Evolutionary conservation across 2,329 filamentous ascomycete genomes (phyloP), one percentile per base, ranked within the genome.

Genomic region (Aspergillus awamori): DNA sequence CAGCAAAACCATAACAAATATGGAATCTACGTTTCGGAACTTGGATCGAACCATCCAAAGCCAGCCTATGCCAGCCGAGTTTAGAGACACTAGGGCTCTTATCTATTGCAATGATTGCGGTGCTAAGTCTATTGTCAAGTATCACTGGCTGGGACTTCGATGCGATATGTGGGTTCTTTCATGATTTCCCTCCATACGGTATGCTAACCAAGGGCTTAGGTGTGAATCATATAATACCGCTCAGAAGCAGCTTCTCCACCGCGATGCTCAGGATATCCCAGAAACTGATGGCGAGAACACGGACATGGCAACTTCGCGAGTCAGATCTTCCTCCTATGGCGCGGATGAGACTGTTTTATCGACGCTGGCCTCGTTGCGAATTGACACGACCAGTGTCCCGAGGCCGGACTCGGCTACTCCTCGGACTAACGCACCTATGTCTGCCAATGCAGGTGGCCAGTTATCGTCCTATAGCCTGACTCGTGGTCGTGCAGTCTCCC

Each of bases 101-200:
- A 87, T 98, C 53, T 87, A 93, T 63, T 99, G 95, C 77, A 98
- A 99, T 74, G 95, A 99, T 78, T 99, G 95, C 77, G 91, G 89
- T 49, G 90, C 91, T 11, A 93, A 93, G 73, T 93, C 90, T 63
- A 90, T 90, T 22, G 92, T 95, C 22, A 85, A 86, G 30, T 99
- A 96, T 73, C 95, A 99, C 77, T 99, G 95, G 92, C 82, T 98
- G 4, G 95, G 95, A 0, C 82, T 97, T 49, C 97, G 96, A 76
- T 99, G 95, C 74, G 88, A 81, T 52, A 77, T 83, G 69, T 88
- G 71, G 69, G 77, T 43, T 48, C 10, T 10, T 33, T 8, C 8
- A 30, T 11, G 15, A 30, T 26, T 7, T 54, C 22, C 24, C 5
- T 26, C 28, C 6, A 38, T 8, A 49, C 24, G 20, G 28, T 49